These are phyloP conservation scores for Aspergillus clavatus DNA, from an alignment of 2,329 filamentous ascomycete genomes.

Conservation along the genomic window DNA sequence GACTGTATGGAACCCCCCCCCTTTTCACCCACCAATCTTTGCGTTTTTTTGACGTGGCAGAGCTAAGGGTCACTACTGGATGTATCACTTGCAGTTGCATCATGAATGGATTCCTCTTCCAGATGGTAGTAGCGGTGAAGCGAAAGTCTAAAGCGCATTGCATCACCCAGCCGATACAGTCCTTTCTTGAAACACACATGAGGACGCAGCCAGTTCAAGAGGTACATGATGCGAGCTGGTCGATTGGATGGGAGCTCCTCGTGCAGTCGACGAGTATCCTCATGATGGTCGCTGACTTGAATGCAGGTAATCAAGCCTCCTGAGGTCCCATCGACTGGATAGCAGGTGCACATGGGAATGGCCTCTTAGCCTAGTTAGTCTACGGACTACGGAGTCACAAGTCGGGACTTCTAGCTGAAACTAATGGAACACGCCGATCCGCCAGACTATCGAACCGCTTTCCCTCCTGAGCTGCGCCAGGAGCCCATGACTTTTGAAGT, in stretches of 20 bases:
- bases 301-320: no score
- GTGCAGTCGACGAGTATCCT: neutral
- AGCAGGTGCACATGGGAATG: no score
- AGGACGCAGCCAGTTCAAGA: no score
- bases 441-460: slow-evolving; percentile 3
- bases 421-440: slow-evolving; percentile 2
- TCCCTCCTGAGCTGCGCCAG: slow-evolving; percentile 12
- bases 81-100: slow-evolving; percentile 4
- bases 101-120: no score
- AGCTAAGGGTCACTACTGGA: slow-evolving; percentile 2
- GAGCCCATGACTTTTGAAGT: no score
- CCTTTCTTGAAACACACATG: no score
- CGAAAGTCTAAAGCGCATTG: slow-evolving; percentile 2
- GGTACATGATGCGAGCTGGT: slow-evolving; percentile 7
- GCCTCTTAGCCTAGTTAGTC: neutral
- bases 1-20: no score
- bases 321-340: no score
- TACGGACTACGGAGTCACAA: neutral
- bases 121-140: slow-evolving; percentile 16
- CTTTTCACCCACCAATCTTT: slow-evolving; percentile 1
- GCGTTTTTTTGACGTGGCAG: slow-evolving; percentile 19
- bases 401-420: no score
- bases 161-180: no score
- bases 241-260: slow-evolving; percentile 9
- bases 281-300: no score